Evolutionary conservation across 768 basidiomycete genomes (phyloP).

Genomic region (Rhizopogon sp.): DNA sequence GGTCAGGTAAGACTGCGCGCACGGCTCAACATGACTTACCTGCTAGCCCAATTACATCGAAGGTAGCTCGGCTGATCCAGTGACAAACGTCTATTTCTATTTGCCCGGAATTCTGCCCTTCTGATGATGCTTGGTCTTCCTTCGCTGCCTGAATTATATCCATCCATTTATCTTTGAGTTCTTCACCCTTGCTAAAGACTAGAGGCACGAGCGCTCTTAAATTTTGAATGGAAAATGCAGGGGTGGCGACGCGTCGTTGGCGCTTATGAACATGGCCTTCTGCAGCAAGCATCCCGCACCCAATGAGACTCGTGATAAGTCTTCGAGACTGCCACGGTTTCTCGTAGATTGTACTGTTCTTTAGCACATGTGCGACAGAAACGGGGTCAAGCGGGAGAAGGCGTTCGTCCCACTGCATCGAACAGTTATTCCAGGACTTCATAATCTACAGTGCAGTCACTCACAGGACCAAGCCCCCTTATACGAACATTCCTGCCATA

Average conservation of each 20-base stretch:
- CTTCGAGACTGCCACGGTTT: slow-evolving; percentile 80
- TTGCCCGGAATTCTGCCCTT: slow-evolving; percentile 20
- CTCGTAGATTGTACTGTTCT: slow-evolving; percentile 67
- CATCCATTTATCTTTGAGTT: slow-evolving; percentile 60
- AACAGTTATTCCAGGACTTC: not conserved
- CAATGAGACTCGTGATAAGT: slow-evolving; percentile 73
- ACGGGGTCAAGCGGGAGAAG: slow-evolving; percentile 78
- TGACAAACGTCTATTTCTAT: slow-evolving; percentile 65
- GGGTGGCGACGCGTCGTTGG: slow-evolving; percentile 71
- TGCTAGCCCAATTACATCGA: slow-evolving; percentile 90
- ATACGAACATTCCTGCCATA: slow-evolving; percentile 72
- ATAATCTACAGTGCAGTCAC: slow-evolving; percentile 22
- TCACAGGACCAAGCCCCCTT: slow-evolving; percentile 61
- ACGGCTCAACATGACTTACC: slow-evolving; percentile 37
- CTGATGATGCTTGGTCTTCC: slow-evolving; percentile 8
- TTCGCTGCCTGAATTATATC: slow-evolving; percentile 34
- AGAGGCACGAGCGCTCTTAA: slow-evolving; percentile 67
- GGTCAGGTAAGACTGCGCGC: not conserved
- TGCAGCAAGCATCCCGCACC: slow-evolving; percentile 76
- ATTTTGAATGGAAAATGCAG: slow-evolving; percentile 79
- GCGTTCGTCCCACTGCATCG: slow-evolving; percentile 65
- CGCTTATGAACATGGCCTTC: slow-evolving; percentile 77
- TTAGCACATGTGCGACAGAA: slow-evolving; percentile 69
- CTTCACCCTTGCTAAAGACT: slow-evolving; percentile 61
- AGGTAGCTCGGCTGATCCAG: slow-evolving; percentile 80